Conservation (phyloP, 345 rosid species). For the Eucalyptus curtisii region DNA sequence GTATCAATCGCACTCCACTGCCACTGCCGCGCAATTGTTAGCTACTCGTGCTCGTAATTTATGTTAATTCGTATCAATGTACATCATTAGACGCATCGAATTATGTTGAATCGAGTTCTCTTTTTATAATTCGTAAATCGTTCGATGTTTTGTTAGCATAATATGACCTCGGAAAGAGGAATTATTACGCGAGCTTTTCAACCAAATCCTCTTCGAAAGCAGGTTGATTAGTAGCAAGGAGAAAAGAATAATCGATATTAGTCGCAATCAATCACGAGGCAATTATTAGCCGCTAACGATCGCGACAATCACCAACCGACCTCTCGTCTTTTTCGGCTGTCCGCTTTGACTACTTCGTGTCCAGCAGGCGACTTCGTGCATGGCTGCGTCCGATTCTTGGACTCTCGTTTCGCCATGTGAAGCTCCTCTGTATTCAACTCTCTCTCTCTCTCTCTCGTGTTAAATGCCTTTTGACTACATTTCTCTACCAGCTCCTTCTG, state of each 20-base stretch:
- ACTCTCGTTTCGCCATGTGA: not conserved
- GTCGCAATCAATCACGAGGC: not conserved
- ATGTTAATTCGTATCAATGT: fast-evolving
- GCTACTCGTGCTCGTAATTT: not conserved
- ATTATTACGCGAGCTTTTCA: not conserved
- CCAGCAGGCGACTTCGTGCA: not conserved
- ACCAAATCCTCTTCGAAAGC: not conserved
- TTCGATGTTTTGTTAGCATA: fast-evolving
- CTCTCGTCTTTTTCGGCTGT: not conserved
- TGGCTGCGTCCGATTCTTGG: not conserved
- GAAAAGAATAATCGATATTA: not conserved
- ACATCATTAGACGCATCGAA: fast-evolving
- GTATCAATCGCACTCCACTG: not conserved
- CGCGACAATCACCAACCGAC: not conserved
- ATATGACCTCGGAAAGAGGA: not conserved
- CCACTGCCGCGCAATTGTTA: not conserved
- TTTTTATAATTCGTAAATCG: not conserved
- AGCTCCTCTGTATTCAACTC: not conserved
- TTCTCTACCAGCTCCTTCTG: not conserved
- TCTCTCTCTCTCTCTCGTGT: not conserved
- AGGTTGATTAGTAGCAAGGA: not conserved
- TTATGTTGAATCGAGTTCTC: not conserved
- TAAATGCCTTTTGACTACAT: not conserved
- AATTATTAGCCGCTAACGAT: not conserved
- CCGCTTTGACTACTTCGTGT: not conserved